Evolutionary conservation across 2,329 filamentous ascomycete species (phyloP).

Genomic region (Emericellopsis cladophorae): DNA sequence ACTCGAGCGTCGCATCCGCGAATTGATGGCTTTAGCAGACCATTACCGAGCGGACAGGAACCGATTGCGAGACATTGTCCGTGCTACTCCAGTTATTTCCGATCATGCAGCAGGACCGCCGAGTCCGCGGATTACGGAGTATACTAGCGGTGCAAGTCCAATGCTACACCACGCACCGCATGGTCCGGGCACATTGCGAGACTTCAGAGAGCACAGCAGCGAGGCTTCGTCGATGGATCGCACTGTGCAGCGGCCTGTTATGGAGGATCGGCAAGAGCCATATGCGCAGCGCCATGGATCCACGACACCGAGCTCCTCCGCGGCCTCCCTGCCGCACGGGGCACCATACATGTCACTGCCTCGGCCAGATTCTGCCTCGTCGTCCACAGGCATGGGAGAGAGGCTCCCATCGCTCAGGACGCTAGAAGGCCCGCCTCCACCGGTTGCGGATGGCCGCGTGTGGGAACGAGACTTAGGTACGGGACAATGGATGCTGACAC

Average conservation of each 20-base stretch:
- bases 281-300: no score
- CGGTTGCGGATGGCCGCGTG: constrained; percentile 8
- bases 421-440: constrained; percentile 22
- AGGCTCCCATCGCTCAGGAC: constrained; percentile 33
- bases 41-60: constrained; percentile 65
- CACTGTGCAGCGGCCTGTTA: constrained; percentile 31
- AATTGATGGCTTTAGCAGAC: constrained; percentile 50
- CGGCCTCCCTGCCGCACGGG: no score
- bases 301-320: no score
- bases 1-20: constrained; percentile 39
- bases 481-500: constrained; percentile 20
- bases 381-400: constrained; percentile 19
- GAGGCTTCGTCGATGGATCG: constrained; percentile 32
- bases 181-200: constrained; percentile 13
- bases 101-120: constrained; percentile 37
- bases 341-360: constrained; percentile 10
- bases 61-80: constrained; percentile 54
- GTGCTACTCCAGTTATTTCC: constrained; percentile 43
- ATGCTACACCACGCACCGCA: constrained; percentile 12
- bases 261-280: constrained; percentile 23
- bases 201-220: constrained; percentile 19
- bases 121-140: constrained; percentile 31
- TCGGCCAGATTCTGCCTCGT: constrained; percentile 23
- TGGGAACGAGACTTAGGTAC: constrained; percentile 22
- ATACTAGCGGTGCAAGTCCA: constrained; percentile 23